Evolutionary conservation across 805 yeast genomes (phyloP).

Genomic region (Clavispora phyllophila): DNA sequence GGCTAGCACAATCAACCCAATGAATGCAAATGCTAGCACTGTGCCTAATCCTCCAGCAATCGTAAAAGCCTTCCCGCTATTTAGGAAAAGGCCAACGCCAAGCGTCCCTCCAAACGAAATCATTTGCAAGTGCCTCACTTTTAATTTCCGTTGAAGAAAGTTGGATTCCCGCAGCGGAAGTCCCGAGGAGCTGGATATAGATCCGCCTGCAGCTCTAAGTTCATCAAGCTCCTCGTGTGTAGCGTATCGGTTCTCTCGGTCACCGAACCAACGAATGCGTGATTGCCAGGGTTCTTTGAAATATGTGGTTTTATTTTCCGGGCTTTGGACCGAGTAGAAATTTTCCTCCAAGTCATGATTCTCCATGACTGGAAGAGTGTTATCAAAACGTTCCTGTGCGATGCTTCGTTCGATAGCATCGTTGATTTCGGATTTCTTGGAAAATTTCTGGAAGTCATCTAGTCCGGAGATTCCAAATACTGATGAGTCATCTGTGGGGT

Average conservation of each 20-base stretch:
- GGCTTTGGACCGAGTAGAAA: constrained; percentile 15
- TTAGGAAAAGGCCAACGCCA: constrained; percentile 69
- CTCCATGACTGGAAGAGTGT: constrained; percentile 22
- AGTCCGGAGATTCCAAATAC: constrained; percentile 26
- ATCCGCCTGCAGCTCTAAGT: constrained; percentile 1
- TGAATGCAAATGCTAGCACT: constrained; percentile 56
- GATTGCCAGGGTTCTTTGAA: background rate
- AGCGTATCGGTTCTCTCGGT: background rate
- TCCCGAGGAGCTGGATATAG: background rate
- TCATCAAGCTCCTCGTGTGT: constrained; percentile 1
- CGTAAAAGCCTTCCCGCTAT: constrained; percentile 67
- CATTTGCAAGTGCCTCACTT: constrained; percentile 68
- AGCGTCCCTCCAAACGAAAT: constrained; percentile 74
- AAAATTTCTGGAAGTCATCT: constrained; percentile 32
- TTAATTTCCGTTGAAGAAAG: constrained; percentile 51
- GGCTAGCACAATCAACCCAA: constrained; percentile 62
- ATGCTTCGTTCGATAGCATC: constrained; percentile 24
- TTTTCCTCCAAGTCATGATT: constrained; percentile 22
- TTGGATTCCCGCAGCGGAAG: constrained; percentile 3
- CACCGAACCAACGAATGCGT: background rate
- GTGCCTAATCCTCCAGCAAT: constrained; percentile 79
- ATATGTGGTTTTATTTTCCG: background rate
- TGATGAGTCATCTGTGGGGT: constrained; percentile 11
- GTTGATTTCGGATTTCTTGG: constrained; percentile 30
- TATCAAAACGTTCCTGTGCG: constrained; percentile 12